Conservation (phyloP, 1,139 yeast species). For the Pichia kudriavzevii region DNA sequence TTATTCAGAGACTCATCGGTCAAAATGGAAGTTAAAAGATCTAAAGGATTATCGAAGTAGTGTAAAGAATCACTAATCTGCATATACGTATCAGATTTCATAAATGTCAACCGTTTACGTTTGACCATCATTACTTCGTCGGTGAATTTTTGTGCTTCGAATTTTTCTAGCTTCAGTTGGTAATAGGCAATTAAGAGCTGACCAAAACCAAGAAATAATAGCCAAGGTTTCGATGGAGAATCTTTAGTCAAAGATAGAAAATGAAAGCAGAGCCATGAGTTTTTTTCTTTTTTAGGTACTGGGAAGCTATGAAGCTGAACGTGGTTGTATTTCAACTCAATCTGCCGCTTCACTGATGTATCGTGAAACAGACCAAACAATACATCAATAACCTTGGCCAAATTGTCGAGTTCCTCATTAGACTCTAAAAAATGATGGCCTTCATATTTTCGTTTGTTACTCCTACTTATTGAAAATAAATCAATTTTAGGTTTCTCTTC, state of each 20-base stretch:
- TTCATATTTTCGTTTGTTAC: neutral
- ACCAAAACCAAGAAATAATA: constrained; percentile 29
- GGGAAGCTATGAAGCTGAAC: constrained; percentile 21
- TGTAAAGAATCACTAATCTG: constrained; percentile 7
- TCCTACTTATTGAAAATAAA: neutral
- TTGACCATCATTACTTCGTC: neutral
- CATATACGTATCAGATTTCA: constrained; percentile 1
- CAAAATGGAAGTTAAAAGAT: constrained; percentile 8
- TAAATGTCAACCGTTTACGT: constrained; percentile 1
- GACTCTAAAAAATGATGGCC: too few relatives aligned
- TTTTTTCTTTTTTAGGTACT: constrained; percentile 4
- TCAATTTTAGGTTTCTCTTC: neutral
- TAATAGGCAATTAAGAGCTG: constrained; percentile 30
- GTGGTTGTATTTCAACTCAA: constrained; percentile 22
- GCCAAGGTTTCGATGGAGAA: constrained; percentile 30
- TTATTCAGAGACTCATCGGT: constrained; percentile 4
- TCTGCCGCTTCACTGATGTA: constrained; percentile 16
- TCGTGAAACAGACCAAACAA: constrained; percentile 16
- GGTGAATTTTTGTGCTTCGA: neutral
- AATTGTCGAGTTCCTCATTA: constrained; percentile 8
- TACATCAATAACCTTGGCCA: constrained; percentile 14
- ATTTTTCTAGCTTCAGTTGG: constrained; percentile 9
- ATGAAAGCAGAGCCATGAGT: constrained; percentile 30
- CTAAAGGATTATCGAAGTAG: constrained; percentile 7
- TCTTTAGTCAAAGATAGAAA: constrained; percentile 25